These are phyloP conservation scores for Linnemannia zychae DNA, from an alignment of 192 early-diverging fungal genomes.

Conservation along the genomic window DNA sequence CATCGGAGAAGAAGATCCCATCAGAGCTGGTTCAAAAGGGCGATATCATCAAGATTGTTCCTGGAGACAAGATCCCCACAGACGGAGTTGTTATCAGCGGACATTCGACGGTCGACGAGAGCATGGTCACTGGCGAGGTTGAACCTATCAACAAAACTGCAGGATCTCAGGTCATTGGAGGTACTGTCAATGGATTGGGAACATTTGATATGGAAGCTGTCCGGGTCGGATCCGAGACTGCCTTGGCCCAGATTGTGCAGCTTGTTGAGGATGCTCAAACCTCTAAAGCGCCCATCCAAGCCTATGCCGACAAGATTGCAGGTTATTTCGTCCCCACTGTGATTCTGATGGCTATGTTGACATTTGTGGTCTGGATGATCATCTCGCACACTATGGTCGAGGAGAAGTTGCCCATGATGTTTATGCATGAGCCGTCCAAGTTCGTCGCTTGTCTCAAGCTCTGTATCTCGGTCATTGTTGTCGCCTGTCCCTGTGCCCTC, in stretches of 20 bases:
- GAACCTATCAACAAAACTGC: slow-evolving; percentile 78
- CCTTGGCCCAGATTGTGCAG: slow-evolving; percentile 91
- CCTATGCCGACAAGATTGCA: slow-evolving; percentile 88
- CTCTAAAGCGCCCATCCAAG: slow-evolving; percentile 96
- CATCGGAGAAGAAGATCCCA: slow-evolving; percentile 80
- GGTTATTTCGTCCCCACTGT: slow-evolving; percentile 94
- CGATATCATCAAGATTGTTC: slow-evolving; percentile 90
- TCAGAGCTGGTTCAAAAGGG: slow-evolving; percentile 88
- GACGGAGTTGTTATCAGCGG: slow-evolving; percentile 88
- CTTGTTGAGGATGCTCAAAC: slow-evolving; percentile 96
- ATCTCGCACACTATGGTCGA: slow-evolving; percentile 62
- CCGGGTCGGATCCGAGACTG: slow-evolving; percentile 92
- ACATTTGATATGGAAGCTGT: slow-evolving; percentile 87
- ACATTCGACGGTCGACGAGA: slow-evolving; percentile 89
- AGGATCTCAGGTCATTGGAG: slow-evolving; percentile 84
- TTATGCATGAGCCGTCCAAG: slow-evolving; percentile 68
- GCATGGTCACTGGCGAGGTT: slow-evolving; percentile 96
- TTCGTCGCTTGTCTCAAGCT: slow-evolving; percentile 88
- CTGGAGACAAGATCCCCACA: slow-evolving; percentile 93
- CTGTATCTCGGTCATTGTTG: slow-evolving; percentile 95
- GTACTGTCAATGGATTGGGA: slow-evolving; percentile 95
- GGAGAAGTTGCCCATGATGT: slow-evolving; percentile 53
- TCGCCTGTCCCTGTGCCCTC: slow-evolving; percentile 97
- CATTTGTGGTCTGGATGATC: slow-evolving; percentile 85
- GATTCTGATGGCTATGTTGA: slow-evolving; percentile 76